phyloP scores from a whole-genome alignment of 2,329 filamentous ascomycete species.

The Clonostachys rosea region DNA sequence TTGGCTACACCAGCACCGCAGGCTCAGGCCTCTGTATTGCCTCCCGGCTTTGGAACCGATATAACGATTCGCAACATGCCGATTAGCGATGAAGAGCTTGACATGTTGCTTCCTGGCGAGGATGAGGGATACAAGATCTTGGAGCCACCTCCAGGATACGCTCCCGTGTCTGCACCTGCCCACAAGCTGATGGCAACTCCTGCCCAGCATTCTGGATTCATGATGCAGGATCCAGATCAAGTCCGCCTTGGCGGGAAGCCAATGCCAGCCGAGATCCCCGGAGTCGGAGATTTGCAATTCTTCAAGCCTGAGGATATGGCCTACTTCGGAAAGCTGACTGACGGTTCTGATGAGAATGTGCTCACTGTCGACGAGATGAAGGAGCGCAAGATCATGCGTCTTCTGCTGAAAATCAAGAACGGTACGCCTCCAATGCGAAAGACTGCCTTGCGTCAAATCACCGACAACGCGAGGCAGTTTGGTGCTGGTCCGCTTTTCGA shows the following conservation, averaged over 20 bases:
- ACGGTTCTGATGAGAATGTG: slow-evolving; percentile 85
- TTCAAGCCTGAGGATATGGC: slow-evolving; percentile 99
- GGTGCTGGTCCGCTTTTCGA: slow-evolving; percentile 93
- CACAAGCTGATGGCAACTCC: slow-evolving; percentile 73
- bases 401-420: slow-evolving; percentile 98
- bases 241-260: slow-evolving; percentile 80
- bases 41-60: slow-evolving; percentile 74
- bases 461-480: slow-evolving; percentile 94
- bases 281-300: slow-evolving; percentile 92
- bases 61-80: slow-evolving; percentile 74
- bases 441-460: slow-evolving; percentile 93
- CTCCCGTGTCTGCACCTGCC: slow-evolving; percentile 71
- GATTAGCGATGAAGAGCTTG: slow-evolving; percentile 89
- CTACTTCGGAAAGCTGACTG: slow-evolving; percentile 96
- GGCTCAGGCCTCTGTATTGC: slow-evolving; percentile 49
- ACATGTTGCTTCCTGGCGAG: slow-evolving; percentile 83
- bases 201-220: slow-evolving; percentile 78
- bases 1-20: slow-evolving; percentile 75
- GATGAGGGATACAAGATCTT: slow-evolving; percentile 90
- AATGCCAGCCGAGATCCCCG: slow-evolving; percentile 90
- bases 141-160: slow-evolving; percentile 87
- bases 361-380: slow-evolving; percentile 94
- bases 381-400: slow-evolving; percentile 96
- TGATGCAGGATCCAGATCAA: slow-evolving; percentile 94
- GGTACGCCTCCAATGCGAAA: slow-evolving; percentile 98